Base-by-base conservation (phyloP, 2,329 filamentous ascomycete genomes). In the Cladosporium austrohemisphaericum region DNA sequence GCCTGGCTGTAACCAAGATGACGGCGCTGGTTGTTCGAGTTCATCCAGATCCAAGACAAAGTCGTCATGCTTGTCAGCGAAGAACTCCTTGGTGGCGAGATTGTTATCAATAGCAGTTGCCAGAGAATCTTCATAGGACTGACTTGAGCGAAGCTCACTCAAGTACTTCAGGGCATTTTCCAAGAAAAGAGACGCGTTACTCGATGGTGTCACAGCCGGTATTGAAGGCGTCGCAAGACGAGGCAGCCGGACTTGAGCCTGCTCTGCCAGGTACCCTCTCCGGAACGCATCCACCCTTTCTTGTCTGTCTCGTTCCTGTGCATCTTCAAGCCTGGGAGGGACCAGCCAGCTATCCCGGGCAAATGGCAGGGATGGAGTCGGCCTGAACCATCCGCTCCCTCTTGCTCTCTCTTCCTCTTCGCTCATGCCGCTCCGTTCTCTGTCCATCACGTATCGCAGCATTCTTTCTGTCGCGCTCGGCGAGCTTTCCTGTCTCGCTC, bases 101-200 rank as follows among this genome's bases (percentile, higher is more conserved):
- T 76, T 76, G 20, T 73, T 73, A 22, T 76, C 76, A 4, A 76
- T 72, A 11, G 78, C 78, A 14, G 70, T 71, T 28, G 70, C 71
- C 14, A 80, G 65, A 52, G 76, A 76, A 54, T 83, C 78, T 52
- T 80, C 74, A 44, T 76, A 71, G 10, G 71, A 73, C 48, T 64
- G 71, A 23, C 75, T 78, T 47, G 72, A 71, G 13, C 80, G 77
- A 53, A 85, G 68, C 45, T 74, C 72, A 48, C 80, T 76, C 13
- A 85, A 72, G 61, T 85, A 85, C 57, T 74, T 76, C 58, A 85
- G 77, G 1, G 78, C 76, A 55, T 79, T 76, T 59, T 81, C 79
- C 44, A 85, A 62, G 7, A 47, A 47, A 3, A 28, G 11, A 4
- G 36, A 35, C 18, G 36, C 18, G 10, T 29, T 41, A 20, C 16